These are phyloP conservation scores for Penicillium silybi DNA, from an alignment of 495 filamentous ascomycete genomes.

Conservation along the genomic window DNA sequence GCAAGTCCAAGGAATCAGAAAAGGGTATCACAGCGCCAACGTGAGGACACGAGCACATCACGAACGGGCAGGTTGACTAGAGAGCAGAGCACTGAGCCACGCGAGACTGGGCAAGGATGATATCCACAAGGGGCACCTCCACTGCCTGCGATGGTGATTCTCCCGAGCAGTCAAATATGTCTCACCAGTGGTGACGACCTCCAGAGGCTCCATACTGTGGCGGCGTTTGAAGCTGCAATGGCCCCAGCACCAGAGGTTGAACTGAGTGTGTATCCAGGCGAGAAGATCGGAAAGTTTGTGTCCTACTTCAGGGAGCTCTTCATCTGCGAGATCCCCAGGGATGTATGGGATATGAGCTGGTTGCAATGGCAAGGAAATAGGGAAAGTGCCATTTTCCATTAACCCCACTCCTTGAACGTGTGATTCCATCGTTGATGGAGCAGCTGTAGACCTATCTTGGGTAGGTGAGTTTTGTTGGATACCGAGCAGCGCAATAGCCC, in stretches of 20 bases:
- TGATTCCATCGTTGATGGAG: not conserved
- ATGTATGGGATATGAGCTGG: not conserved
- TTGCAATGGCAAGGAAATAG: conserved; percentile 2
- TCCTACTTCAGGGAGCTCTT: not conserved
- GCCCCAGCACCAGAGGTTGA: conserved; percentile 18
- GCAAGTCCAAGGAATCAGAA: not conserved
- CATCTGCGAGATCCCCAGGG: not conserved
- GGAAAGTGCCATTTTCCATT: not conserved
- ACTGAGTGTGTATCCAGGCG: conserved; percentile 9
- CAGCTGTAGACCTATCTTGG: conserved; percentile 5
- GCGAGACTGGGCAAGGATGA: not conserved
- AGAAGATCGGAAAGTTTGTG: not conserved
- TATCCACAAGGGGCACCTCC: not conserved
- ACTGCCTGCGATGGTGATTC: not conserved
- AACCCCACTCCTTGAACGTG: not conserved
- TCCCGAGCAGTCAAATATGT: conserved; percentile 29
- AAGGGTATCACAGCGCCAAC: not conserved
- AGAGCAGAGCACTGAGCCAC: not conserved
- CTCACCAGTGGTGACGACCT: conserved; percentile 18
- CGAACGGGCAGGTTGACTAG: not conserved
- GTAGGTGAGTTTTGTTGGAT: conserved; percentile 1
- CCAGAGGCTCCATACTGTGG: conserved; percentile 8
- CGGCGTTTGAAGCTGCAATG: not conserved
- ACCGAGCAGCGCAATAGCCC: conserved; percentile 6
- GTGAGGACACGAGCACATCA: not conserved